Evolutionary conservation across 2,329 filamentous ascomycete genomes (phyloP).

Genomic region (Pyricularia pennisetigena): DNA sequence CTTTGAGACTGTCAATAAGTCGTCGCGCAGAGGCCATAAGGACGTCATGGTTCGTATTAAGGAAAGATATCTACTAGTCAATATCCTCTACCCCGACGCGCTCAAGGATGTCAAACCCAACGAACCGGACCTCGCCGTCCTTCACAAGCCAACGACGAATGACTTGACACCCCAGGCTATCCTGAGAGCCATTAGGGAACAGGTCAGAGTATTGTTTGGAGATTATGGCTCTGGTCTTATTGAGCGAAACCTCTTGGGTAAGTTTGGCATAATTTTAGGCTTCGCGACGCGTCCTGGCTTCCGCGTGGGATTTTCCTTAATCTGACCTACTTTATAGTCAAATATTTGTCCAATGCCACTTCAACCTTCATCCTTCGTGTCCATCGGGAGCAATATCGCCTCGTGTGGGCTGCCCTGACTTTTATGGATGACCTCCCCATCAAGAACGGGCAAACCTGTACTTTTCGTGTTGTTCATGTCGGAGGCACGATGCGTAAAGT

Average conservation of each 20-base stretch:
- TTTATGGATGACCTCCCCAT: constrained; percentile 64
- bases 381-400: constrained; percentile 69
- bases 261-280: constrained; percentile 9
- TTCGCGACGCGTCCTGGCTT: not conserved
- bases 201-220: constrained; percentile 68
- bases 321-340: constrained; percentile 46
- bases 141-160: constrained; percentile 71
- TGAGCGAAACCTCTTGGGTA: constrained; percentile 59
- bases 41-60: constrained; percentile 86
- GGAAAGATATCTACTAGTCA: constrained; percentile 89
- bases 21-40: not conserved
- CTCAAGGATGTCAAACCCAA: constrained; percentile 21
- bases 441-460: constrained; percentile 53
- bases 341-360: constrained; percentile 87
- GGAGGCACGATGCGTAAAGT: constrained; percentile 89
- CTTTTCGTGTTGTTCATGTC: constrained; percentile 76
- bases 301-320: not conserved
- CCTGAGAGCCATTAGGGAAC: constrained; percentile 57
- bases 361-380: constrained; percentile 88
- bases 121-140: constrained; percentile 52
- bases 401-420: constrained; percentile 84
- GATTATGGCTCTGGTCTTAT: constrained; percentile 78
- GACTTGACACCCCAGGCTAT: constrained; percentile 58
- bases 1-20: not conserved
- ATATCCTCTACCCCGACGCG: constrained; percentile 75